Evolutionary conservation across 1,284 basidiomycete species (phyloP).

Genomic region (Ceratobasidium sp.): DNA sequence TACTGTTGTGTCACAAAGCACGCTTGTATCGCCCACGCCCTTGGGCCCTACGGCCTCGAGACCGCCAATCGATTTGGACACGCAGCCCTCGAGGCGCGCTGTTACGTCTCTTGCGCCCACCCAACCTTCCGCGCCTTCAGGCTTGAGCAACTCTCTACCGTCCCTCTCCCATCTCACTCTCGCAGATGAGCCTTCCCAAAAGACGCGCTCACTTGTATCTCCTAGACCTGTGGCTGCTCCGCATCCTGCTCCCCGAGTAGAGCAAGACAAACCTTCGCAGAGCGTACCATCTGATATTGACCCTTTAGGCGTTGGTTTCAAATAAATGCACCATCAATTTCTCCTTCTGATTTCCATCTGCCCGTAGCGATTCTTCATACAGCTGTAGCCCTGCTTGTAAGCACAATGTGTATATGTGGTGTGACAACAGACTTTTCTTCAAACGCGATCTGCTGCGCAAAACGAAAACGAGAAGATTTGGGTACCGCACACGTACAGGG

Average conservation of each 20-base stretch:
- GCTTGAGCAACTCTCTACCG: slow-evolving; percentile 25
- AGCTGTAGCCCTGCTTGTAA: slow-evolving; percentile 29
- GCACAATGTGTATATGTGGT: slow-evolving; percentile 4
- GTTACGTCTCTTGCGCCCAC: slow-evolving; percentile 5
- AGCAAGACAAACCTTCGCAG: not conserved
- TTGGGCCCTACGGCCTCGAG: not conserved
- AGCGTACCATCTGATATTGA: slow-evolving; percentile 29
- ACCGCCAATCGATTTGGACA: not conserved
- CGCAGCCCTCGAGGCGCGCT: slow-evolving; percentile 4
- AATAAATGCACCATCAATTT: slow-evolving; percentile 3
- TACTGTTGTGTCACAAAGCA: not conserved
- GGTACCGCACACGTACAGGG: not conserved
- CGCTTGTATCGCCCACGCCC: slow-evolving; percentile 17
- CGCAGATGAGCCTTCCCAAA: not conserved
- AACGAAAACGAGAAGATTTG: not conserved
- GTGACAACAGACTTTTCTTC: not conserved
- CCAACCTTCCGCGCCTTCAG: not conserved
- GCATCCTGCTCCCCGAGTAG: slow-evolving; percentile 17
- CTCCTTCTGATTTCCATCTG: slow-evolving; percentile 7
- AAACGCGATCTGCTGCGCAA: not conserved
- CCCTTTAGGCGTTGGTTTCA: slow-evolving; percentile 47
- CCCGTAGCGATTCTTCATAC: slow-evolving; percentile 11
- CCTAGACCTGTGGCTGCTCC: slow-evolving; percentile 15
- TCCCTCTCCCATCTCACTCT: slow-evolving; percentile 36
- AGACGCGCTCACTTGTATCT: slow-evolving; percentile 14